These are phyloP conservation scores for Geotrichum bryndzae DNA, from an alignment of 1,139 yeast genomes.

Conservation along the genomic window DNA sequence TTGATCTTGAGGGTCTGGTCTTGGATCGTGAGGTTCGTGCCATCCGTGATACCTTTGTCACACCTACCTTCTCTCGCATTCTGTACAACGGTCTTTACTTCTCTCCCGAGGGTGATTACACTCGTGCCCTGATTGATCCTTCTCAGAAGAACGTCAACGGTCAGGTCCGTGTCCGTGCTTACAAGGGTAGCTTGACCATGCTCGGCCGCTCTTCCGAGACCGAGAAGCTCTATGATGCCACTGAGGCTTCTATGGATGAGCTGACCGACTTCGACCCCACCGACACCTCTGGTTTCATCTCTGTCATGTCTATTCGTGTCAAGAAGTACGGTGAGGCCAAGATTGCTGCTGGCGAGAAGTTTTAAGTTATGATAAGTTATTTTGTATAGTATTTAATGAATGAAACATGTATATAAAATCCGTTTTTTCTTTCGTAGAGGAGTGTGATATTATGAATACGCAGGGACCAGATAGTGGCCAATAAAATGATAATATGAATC, in stretches of 20 bases:
- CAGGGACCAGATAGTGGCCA: background rate
- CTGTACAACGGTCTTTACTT: conserved; percentile 96
- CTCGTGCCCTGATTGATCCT: conserved; percentile 86
- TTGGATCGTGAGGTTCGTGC: conserved; percentile 97
- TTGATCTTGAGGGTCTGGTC: conserved; percentile 94
- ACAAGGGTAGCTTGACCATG: conserved; percentile 80
- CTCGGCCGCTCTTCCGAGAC: conserved; percentile 94
- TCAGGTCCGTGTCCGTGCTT: conserved; percentile 85
- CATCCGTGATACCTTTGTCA: conserved; percentile 91
- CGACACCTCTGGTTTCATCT: conserved; percentile 95
- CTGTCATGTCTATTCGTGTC: conserved; percentile 95
- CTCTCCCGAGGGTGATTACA: conserved; percentile 96
- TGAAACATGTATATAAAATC: background rate
- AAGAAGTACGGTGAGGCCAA: conserved; percentile 97
- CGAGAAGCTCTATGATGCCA: conserved; percentile 93
- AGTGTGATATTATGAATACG: background rate
- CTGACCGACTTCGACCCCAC: conserved; percentile 96
- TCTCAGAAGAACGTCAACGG: conserved; percentile 95
- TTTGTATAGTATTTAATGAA: background rate
- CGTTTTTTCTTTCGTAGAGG: background rate
- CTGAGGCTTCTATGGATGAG: conserved; percentile 98
- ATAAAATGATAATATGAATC: background rate
- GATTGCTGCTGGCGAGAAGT: conserved; percentile 61
- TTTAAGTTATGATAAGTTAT: conserved; percentile 32
- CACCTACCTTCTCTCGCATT: conserved; percentile 83